phyloP scores from a whole-genome alignment of 2,329 filamentous ascomycete species.

The Pestalotiopsis sp. region DNA sequence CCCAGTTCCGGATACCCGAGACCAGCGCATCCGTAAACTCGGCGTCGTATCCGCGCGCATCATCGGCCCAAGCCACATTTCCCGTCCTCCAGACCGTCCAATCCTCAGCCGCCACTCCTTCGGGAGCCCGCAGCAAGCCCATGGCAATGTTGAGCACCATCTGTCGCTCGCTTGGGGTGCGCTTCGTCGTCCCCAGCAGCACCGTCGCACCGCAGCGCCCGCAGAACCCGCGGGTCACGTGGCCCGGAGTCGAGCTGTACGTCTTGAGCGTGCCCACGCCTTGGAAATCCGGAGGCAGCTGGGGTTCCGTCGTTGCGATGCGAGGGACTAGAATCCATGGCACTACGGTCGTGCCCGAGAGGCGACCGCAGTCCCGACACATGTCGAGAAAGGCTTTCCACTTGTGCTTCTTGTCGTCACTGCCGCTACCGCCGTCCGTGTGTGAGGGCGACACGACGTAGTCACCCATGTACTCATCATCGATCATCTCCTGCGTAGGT shows the following conservation, averaged over 20 bases:
- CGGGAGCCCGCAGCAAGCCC: conserved; percentile 44
- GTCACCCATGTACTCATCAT: conserved; percentile 32
- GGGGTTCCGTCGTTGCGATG: conserved; percentile 35
- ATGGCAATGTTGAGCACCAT: conserved; percentile 45
- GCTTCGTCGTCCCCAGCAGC: conserved; percentile 34
- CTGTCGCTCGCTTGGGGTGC: conserved; percentile 31
- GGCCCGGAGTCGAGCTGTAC: conserved; percentile 39
- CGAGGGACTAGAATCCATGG: conserved; percentile 47
- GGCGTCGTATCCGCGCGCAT: conserved; percentile 1
- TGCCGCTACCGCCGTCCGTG: no score
- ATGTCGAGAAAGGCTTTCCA: conserved; percentile 45
- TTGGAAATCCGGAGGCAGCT: conserved; percentile 37
- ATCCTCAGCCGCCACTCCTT: conserved; percentile 44
- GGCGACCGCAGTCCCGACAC: conserved; percentile 47
- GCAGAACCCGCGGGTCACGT: conserved; percentile 46
- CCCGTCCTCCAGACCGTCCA: conserved; percentile 51
- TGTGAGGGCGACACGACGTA: conserved; percentile 26
- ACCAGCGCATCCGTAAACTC: conserved; percentile 32
- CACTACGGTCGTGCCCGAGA: conserved; percentile 43
- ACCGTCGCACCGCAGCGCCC: conserved; percentile 48
- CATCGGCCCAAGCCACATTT: conserved; percentile 32
- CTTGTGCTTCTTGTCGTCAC: conserved; percentile 35
- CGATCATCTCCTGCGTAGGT: conserved; percentile 34
- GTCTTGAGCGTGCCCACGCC: conserved; percentile 44
- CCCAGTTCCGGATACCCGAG: conserved; percentile 42